These are phyloP conservation scores for Candida qinlingensis DNA, from an alignment of 805 yeast genomes.

Conservation along the genomic window DNA sequence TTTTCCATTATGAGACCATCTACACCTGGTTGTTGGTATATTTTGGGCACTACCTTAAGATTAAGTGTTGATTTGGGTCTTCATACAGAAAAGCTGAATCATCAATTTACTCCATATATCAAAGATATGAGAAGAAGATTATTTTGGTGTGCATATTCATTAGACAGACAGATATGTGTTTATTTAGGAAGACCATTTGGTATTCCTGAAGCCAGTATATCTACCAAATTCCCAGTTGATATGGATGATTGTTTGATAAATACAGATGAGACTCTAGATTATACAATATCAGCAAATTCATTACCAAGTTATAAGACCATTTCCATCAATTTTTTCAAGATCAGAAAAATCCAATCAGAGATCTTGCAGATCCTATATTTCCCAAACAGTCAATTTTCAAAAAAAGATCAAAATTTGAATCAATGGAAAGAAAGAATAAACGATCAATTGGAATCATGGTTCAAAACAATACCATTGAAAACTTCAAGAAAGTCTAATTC, in stretches of 20 bases:
- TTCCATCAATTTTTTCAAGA: conserved; percentile 58
- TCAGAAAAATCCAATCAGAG: conserved; percentile 73
- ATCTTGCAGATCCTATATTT: conserved; percentile 71
- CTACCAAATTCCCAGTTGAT: conserved; percentile 65
- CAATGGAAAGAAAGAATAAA: conserved; percentile 61
- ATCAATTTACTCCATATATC: conserved; percentile 44
- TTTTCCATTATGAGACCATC: conserved; percentile 87
- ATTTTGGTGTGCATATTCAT: conserved; percentile 85
- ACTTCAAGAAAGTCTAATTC: conserved; percentile 60
- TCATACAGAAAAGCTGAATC: conserved; percentile 55
- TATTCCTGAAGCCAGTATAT: conserved; percentile 74
- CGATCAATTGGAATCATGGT: conserved; percentile 58
- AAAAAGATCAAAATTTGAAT: conserved; percentile 44
- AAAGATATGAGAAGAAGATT: conserved; percentile 68
- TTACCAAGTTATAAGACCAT: conserved; percentile 64
- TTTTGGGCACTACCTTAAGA: conserved; percentile 74
- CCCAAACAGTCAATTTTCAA: conserved; percentile 58
- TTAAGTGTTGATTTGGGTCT: conserved; percentile 80
- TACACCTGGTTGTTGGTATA: conserved; percentile 90
- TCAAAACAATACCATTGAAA: conserved; percentile 45
- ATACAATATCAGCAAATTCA: conserved; percentile 31
- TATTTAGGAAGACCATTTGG: conserved; percentile 87
- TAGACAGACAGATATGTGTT: conserved; percentile 83
- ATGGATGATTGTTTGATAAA: conserved; percentile 67
- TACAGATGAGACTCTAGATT: conserved; percentile 33